Evolutionary conservation across 352 stramenopile species (phyloP).

Genomic region (Blastocystis sp.): DNA sequence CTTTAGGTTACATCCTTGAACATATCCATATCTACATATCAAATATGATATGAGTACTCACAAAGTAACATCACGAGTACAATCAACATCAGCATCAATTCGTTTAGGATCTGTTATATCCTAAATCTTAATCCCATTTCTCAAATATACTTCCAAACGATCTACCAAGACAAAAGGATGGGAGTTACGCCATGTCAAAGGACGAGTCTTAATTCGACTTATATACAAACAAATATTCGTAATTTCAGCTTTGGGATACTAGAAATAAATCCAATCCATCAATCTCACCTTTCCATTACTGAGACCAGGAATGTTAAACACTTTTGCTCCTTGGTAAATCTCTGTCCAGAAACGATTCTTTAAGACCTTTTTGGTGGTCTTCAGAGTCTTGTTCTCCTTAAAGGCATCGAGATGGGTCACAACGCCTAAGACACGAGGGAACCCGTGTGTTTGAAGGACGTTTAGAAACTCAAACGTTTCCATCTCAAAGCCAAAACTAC

Average conservation of each 20-base stretch:
- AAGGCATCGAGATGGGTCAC: conserved; percentile 97
- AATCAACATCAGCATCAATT: conserved; percentile 81
- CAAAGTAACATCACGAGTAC: conserved; percentile 85
- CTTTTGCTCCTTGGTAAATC: conserved; percentile 79
- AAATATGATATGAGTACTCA: not conserved
- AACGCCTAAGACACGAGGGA: conserved; percentile 92
- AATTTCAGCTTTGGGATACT: conserved; percentile 96
- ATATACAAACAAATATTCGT: conserved; percentile 94
- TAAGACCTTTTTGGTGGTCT: conserved; percentile 93
- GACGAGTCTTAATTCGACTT: conserved; percentile 90
- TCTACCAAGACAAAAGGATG: conserved; percentile 97
- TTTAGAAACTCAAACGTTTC: conserved; percentile 99
- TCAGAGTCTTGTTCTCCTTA: conserved; percentile 90
- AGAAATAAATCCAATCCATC: not conserved
- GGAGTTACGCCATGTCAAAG: conserved; percentile 94
- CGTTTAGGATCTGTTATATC: conserved; percentile 90
- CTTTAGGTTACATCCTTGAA: conserved; percentile 95
- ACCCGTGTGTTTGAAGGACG: conserved; percentile 85
- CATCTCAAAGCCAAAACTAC: conserved; percentile 99
- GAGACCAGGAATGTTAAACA: conserved; percentile 93
- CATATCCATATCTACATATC: conserved; percentile 81
- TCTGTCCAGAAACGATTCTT: conserved; percentile 99
- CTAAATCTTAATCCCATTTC: conserved; percentile 68
- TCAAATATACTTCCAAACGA: conserved; percentile 71
- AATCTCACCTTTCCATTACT: conserved; percentile 82